Evolutionary conservation across 2,329 filamentous ascomycete genomes (phyloP), one percentile per base, ranked within the genome.

Genomic region (Aspergillus ochraceoroseus): DNA sequence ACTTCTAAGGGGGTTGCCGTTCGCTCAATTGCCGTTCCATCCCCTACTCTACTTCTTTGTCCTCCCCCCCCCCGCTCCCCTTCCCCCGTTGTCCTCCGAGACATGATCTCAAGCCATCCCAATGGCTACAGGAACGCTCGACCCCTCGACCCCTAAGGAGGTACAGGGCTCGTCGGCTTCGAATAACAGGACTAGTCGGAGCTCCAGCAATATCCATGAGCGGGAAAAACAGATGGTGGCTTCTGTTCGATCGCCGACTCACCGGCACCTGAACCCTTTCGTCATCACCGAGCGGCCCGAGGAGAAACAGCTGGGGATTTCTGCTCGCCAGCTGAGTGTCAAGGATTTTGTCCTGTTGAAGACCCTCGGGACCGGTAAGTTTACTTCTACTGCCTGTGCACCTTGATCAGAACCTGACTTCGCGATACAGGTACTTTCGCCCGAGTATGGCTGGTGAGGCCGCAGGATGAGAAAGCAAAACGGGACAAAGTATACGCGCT

Each of bases 291-390:
- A 64, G 37, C 59, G 61, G 36, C 61, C 59, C 23, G 57, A 66
- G 40, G 58, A 63, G 39, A 64, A 64, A 41, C 56, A 61, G 22
- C 50, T 66, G 19, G 61, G 61, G n/a, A 51, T 66, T 13, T 64
- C 66, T 7, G 61, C 63, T 12, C 53, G 51, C 29, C 58, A 51
- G 19, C 46, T 74, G 39, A 61, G 54, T 14, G 46, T 72, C 23
- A 55, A 56, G 32, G 70, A 74, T 45, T 74, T 74, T 48, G 56
- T 65, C 25, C 55, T 74, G 41, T 51, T 73, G 36, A 70, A 70
- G 48, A 74, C 71, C 5, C 57, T 74, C 32, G 71, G 71, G 15
- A 73, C 71, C 15, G 71, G 70, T 72, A 51, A 54, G 58, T 41
- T 52, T 46, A 8, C 20, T 36, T 30, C 27, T 20, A 25, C 34